Conservation (phyloP, 2,329 filamentous ascomycete genomes). For the Stachybotrys echinatus region DNA sequence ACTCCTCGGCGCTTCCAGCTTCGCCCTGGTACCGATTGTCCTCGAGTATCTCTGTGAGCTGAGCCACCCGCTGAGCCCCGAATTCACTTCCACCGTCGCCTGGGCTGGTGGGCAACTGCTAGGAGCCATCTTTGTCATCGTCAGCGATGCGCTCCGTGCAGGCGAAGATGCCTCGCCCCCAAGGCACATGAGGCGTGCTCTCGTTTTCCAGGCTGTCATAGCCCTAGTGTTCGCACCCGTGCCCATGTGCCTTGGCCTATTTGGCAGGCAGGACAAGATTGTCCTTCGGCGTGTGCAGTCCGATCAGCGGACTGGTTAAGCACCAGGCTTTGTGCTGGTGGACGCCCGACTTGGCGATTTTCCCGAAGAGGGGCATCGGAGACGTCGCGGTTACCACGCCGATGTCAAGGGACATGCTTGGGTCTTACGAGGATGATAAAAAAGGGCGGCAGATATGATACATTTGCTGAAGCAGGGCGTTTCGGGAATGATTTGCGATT, state of each 20-base stretch:
- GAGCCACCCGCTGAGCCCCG: constrained; percentile 80
- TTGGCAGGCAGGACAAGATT: constrained; percentile 54
- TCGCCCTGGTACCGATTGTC: constrained; percentile 75
- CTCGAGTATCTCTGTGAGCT: constrained; percentile 86
- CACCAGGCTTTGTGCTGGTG: background rate
- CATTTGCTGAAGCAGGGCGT: background rate
- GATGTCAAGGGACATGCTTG: too few relatives aligned
- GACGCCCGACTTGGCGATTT: too few relatives aligned
- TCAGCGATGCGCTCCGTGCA: constrained; percentile 69
- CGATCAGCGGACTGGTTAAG: constrained; percentile 20
- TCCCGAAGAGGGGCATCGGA: too few relatives aligned
- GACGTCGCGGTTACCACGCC: too few relatives aligned
- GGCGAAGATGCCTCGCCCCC: constrained; percentile 51
- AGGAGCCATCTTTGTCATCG: constrained; percentile 78
- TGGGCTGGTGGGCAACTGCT: constrained; percentile 85
- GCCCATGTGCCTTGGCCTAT: constrained; percentile 63
- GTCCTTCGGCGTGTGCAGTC: constrained; percentile 43
- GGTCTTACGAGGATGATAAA: too few relatives aligned
- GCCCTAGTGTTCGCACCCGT: constrained; percentile 60
- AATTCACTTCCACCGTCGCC: constrained; percentile 75
- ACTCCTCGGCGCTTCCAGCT: constrained; percentile 72
- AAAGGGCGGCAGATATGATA: background rate
- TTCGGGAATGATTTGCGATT: background rate
- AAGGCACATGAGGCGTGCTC: constrained; percentile 64
- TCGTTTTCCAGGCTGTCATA: constrained; percentile 76